Base-by-base conservation (phyloP, 176 grass and related monocot genomes). In the Triticum monococcum region DNA sequence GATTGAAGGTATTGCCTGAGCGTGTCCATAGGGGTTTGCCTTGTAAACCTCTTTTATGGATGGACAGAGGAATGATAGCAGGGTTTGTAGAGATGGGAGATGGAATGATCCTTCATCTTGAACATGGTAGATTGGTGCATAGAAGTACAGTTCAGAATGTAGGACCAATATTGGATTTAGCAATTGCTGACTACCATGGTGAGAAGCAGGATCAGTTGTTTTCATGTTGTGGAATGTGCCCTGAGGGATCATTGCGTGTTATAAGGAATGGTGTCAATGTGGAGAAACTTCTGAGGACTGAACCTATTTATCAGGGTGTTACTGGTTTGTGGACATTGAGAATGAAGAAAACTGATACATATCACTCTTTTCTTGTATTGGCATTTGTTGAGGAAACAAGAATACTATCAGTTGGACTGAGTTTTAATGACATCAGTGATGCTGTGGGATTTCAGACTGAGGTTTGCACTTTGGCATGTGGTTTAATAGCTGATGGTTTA, bases 301-400 rank as follows among this genome's bases (percentile, higher is more conserved):
- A 86, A 46, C 85, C 94, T 87, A 94, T 87, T 78, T 99, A 99
- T 90, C 94, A 89, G 52, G 97, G 97, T 84, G 79, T 99, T 79
- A 92, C 94, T 87, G 92, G 92, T 90, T 90, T 89, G 64, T 99
- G 97, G 97, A 92, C 93, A 72, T 83, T 99, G 86, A 96, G 72
- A 80, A 99, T 99, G 94, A 99, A 94, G 91, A 76, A 75, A 84
- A 86, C 74, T 92, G 94, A 99, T 87, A 61, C 40, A 48, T 92
- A 92, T 87, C 97, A 99, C 78, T 99, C 97, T 79, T 98, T 96
- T 92, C 93, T 99, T 85, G 94, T 99, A 66, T 77, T 99, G 45
- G 94, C 97, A 62, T 99, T 99, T 89, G 94, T 99, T 64, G 97
- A 99, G 88, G 93, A 99, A 86, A 99, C 94, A 72, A 96, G 97